A percentile compares a stretch with the other conserved stretches of the same genome.
Evolutionary conservation across 352 stramenopile species (phyloP).

Genomic region (Phytophthora tentaculata): DNA sequence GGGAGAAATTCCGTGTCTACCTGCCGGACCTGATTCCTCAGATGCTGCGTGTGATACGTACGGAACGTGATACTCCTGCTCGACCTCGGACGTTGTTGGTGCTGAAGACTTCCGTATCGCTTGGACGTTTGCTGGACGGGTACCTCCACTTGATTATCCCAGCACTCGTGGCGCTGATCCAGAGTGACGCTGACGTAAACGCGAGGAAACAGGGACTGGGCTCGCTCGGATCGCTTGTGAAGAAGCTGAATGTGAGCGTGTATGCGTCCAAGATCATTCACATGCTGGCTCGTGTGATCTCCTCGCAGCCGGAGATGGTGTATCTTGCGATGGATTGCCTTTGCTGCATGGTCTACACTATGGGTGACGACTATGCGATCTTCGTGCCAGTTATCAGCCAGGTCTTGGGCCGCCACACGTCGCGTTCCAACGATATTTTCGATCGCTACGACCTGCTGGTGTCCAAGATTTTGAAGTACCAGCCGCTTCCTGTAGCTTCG

Average conservation of each 20-base stretch:
- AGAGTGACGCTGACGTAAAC: slow-evolving; percentile 85
- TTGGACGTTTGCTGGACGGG: slow-evolving; percentile 78
- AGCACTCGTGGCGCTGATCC: slow-evolving; percentile 80
- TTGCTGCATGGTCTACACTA: slow-evolving; percentile 90
- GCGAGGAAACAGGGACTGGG: slow-evolving; percentile 82
- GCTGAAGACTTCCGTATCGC: slow-evolving; percentile 78
- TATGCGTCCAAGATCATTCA: slow-evolving; percentile 92
- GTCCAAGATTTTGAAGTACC: slow-evolving; percentile 89
- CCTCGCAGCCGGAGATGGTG: slow-evolving; percentile 80
- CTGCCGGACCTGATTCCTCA: slow-evolving; percentile 89
- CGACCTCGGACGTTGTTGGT: slow-evolving; percentile 80
- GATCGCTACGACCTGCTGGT: slow-evolving; percentile 88
- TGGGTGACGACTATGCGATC: slow-evolving; percentile 90
- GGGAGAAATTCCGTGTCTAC: slow-evolving; percentile 90
- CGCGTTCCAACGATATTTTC: slow-evolving; percentile 83
- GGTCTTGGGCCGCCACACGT: slow-evolving; percentile 74
- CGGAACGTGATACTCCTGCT: slow-evolving; percentile 68
- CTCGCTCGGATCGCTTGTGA: slow-evolving; percentile 85
- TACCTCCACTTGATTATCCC: slow-evolving; percentile 89
- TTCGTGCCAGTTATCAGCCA: slow-evolving; percentile 89
- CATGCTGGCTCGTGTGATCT: slow-evolving; percentile 87
- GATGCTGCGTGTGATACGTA: slow-evolving; percentile 87
- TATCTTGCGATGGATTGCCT: slow-evolving; percentile 90
- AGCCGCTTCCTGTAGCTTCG: slow-evolving; percentile 80
- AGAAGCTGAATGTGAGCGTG: slow-evolving; percentile 89